Evolutionary conservation across 208 protist species (phyloP).

Genomic region (Vickermania ingenoplastis): DNA sequence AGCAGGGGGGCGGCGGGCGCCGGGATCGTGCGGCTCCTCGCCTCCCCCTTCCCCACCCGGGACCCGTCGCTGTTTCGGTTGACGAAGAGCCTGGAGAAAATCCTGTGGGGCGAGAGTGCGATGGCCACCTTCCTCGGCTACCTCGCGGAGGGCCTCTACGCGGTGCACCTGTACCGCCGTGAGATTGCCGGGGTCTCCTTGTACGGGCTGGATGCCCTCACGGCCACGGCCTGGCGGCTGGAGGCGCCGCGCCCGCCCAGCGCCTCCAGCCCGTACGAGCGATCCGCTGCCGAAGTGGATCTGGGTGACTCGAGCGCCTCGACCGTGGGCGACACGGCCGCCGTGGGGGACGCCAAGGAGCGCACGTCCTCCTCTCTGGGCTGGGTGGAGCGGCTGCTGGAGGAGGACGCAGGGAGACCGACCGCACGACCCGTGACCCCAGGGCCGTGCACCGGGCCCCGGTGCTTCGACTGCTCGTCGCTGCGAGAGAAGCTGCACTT

Average conservation of each 20-base stretch:
- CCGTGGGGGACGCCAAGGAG: background rate
- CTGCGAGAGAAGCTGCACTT: conserved; percentile 57
- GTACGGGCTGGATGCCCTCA: conserved; percentile 52
- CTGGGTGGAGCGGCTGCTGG: background rate
- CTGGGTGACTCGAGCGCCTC: too few species aligned
- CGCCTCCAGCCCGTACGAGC: background rate
- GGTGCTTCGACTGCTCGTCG: conserved; percentile 55
- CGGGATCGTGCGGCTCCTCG: background rate
- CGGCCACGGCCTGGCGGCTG: conserved; percentile 12
- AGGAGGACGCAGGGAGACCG: background rate
- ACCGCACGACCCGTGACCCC: background rate
- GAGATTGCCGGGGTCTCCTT: conserved; percentile 54
- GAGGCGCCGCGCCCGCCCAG: background rate
- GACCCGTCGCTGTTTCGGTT: conserved; percentile 69
- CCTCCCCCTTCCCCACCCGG: conserved; percentile 42
- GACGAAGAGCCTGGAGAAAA: conserved; percentile 34
- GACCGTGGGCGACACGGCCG: background rate
- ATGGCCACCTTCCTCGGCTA: conserved; percentile 47
- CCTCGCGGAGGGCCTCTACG: conserved; percentile 37
- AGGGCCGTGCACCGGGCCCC: background rate
- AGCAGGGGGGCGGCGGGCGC: too few species aligned
- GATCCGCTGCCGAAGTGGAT: background rate
- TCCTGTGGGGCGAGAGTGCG: conserved; percentile 44
- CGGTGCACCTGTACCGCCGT: conserved; percentile 43
- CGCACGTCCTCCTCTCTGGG: background rate